phyloP scores from a whole-genome alignment of 768 basidiomycete species.

The Rhodosporidiobolus odoratus region DNA sequence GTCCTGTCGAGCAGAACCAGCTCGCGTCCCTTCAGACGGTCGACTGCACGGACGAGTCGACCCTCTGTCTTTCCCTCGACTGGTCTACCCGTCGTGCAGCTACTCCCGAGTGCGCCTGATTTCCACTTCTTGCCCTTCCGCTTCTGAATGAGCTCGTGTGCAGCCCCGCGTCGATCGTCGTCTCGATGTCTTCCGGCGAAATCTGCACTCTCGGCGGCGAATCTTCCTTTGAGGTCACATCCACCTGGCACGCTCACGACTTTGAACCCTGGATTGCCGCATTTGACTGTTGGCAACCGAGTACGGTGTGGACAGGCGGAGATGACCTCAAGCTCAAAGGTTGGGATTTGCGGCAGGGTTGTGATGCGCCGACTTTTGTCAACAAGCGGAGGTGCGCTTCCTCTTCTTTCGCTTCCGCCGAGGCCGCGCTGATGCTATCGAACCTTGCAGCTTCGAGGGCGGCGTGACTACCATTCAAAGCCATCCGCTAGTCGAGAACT shows the following conservation, averaged over 20 bases:
- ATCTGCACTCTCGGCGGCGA: slow-evolving; percentile 49
- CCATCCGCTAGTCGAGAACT: slow-evolving; percentile 69
- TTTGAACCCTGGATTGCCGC: slow-evolving; percentile 90
- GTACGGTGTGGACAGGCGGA: slow-evolving; percentile 79
- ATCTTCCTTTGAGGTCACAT: slow-evolving; percentile 51
- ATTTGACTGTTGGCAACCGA: slow-evolving; percentile 76
- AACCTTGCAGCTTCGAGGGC: slow-evolving; percentile 66
- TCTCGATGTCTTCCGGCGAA: slow-evolving; percentile 77
- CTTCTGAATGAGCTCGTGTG: neutral
- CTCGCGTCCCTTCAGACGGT: slow-evolving; percentile 38
- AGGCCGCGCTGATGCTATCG: neutral
- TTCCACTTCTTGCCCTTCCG: neutral
- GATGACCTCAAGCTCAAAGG: slow-evolving; percentile 84
- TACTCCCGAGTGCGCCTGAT: neutral
- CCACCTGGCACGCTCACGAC: slow-evolving; percentile 81
- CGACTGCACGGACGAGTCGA: slow-evolving; percentile 52
- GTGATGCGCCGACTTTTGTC: slow-evolving; percentile 57
- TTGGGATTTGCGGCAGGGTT: slow-evolving; percentile 77
- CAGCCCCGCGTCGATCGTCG: slow-evolving; percentile 53
- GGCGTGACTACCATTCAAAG: slow-evolving; percentile 87
- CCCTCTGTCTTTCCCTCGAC: slow-evolving; percentile 83
- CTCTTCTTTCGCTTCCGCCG: neutral
- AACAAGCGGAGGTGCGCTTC: slow-evolving; percentile 60
- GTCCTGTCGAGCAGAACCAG: slow-evolving; percentile 17
- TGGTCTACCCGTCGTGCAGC: slow-evolving; percentile 68